phyloP scores from a whole-genome alignment of 306 rosid species.

The Dalbergia oliveri region DNA sequence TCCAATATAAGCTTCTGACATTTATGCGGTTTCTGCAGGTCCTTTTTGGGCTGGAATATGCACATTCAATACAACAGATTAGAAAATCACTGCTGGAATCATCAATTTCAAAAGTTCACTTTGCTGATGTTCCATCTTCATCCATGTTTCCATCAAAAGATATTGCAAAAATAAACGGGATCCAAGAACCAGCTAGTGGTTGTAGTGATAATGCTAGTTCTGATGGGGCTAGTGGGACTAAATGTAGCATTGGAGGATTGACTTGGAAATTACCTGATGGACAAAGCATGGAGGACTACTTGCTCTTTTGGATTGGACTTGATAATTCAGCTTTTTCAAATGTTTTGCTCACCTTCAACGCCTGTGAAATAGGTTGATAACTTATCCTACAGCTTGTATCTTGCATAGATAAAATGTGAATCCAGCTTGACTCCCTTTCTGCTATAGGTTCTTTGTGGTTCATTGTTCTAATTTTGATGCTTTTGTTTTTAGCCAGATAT shows the following conservation, averaged over 20 bases:
- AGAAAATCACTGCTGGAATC: conserved; percentile 58
- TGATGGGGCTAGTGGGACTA: conserved; percentile 44
- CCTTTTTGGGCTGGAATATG: conserved; percentile 85
- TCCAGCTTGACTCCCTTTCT: not conserved
- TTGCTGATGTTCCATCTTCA: conserved; percentile 73
- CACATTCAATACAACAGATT: conserved; percentile 59
- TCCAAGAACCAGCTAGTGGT: conserved; percentile 46
- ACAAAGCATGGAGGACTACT: conserved; percentile 73
- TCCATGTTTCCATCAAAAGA: conserved; percentile 66
- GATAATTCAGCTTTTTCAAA: conserved; percentile 87
- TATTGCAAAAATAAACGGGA: conserved; percentile 47
- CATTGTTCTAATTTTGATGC: conserved; percentile 44
- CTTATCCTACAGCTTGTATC: conserved; percentile 1
- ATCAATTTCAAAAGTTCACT: conserved; percentile 53
- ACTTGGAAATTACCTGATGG: conserved; percentile 74
- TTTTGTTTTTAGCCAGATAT: conserved; percentile 82
- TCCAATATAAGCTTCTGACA: conserved; percentile 7
- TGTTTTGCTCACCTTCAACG: conserved; percentile 81
- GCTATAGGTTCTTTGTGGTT: conserved; percentile 32
- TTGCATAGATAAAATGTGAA: conserved; percentile 12
- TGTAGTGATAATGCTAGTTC: conserved; percentile 42
- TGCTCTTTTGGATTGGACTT: conserved; percentile 84
- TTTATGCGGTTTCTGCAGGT: conserved; percentile 57
- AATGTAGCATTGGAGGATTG: conserved; percentile 75
- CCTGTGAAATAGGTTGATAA: conserved; percentile 84